phyloP scores from a whole-genome alignment of 1,284 basidiomycete genomes.

The Pyrrhoderma noxium region DNA sequence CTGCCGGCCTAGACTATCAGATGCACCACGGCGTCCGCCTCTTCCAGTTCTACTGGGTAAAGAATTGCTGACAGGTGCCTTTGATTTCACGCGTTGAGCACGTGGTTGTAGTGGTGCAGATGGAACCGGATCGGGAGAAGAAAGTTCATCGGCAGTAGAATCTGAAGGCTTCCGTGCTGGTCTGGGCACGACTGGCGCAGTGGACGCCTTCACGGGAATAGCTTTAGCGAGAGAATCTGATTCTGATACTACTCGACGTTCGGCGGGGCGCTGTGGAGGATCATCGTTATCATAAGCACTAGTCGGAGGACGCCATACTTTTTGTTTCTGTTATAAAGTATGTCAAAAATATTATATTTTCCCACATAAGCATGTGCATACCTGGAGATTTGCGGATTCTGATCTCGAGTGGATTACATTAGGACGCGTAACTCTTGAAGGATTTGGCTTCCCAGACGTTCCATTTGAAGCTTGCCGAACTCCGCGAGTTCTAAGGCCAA shows the following conservation, averaged over 20 bases:
- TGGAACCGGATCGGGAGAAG: neutral
- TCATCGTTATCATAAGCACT: conserved; percentile 11
- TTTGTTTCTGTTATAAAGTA: conserved; percentile 3
- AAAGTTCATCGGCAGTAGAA: conserved; percentile 3
- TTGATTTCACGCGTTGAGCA: conserved; percentile 1
- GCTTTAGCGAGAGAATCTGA: conserved; percentile 19
- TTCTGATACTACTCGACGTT: conserved; percentile 13
- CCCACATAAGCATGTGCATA: conserved; percentile 1
- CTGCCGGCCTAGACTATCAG: conserved; percentile 21
- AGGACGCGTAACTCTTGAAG: conserved; percentile 6
- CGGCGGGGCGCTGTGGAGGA: neutral
- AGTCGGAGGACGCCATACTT: conserved; percentile 15
- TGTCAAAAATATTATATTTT: neutral
- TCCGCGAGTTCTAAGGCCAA: conserved; percentile 10
- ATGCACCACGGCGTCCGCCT: neutral
- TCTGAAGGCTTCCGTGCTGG: conserved; percentile 1
- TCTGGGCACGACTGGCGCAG: neutral
- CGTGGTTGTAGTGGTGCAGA: neutral
- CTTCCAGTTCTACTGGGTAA: conserved; percentile 13
- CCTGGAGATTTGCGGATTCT: conserved; percentile 3
- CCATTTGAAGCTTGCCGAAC: conserved; percentile 8
- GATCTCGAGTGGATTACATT: conserved; percentile 11
- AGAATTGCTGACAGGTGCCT: conserved; percentile 12
- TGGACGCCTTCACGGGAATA: conserved; percentile 8
- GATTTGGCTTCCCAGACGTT: neutral